Evolutionary conservation across 2,329 filamentous ascomycete genomes (phyloP).

Genomic region (Didymella pinodella): DNA sequence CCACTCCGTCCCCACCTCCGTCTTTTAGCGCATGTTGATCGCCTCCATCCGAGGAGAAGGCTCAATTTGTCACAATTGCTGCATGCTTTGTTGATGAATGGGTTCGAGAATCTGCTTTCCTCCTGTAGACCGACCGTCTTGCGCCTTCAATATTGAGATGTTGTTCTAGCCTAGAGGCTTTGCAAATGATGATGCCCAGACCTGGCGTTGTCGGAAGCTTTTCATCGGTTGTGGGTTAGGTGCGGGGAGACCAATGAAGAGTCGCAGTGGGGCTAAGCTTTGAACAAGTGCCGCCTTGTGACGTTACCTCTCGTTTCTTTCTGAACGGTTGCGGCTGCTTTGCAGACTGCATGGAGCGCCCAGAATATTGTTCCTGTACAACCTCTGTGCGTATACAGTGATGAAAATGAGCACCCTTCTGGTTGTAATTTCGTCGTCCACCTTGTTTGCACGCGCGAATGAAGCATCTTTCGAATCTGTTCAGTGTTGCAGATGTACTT

Average conservation of each 20-base stretch:
- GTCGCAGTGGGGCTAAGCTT: conserved; percentile 27
- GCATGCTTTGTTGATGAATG: background rate
- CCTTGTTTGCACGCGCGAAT: background rate
- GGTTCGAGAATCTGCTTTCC: background rate
- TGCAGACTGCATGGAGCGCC: conserved; percentile 4
- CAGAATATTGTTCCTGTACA: conserved; percentile 4
- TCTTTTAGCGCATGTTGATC: conserved; percentile 28
- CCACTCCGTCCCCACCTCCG: conserved; percentile 22
- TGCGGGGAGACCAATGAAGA: conserved; percentile 22
- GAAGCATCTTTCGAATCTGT: background rate
- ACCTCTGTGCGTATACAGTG: background rate
- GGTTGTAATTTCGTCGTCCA: background rate
- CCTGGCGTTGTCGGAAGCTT: conserved; percentile 13
- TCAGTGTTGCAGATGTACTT: background rate
- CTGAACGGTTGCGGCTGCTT: conserved; percentile 8
- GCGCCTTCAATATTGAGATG: background rate
- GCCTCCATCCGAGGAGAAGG: conserved; percentile 6
- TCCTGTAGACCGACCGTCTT: background rate
- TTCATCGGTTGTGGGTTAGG: conserved; percentile 1
- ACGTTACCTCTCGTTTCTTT: conserved; percentile 16
- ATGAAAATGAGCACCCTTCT: conserved; percentile 6
- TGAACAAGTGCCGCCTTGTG: conserved; percentile 18
- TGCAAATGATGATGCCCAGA: conserved; percentile 13
- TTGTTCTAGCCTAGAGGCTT: background rate
- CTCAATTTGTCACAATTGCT: background rate